Conservation (phyloP, 2,329 filamentous ascomycete species). For the Thelonectria rubi region DNA sequence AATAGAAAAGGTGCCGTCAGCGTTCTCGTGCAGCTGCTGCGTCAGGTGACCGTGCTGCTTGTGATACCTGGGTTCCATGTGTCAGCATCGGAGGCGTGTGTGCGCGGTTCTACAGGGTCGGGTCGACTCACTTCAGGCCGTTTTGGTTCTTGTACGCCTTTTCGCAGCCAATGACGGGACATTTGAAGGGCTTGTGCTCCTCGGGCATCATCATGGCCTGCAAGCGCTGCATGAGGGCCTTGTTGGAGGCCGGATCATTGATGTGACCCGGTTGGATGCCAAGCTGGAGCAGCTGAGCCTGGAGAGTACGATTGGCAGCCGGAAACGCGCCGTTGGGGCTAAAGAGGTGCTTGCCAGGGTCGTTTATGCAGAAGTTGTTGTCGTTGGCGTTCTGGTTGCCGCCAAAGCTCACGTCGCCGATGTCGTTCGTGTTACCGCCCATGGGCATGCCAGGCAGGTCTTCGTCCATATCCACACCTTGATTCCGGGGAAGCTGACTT, state of each 20-base stretch:
- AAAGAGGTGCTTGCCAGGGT: slow-evolving; percentile 92
- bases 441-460: slow-evolving; percentile 71
- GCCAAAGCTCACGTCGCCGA: slow-evolving; percentile 66
- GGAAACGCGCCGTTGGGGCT: slow-evolving; percentile 81
- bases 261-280: slow-evolving; percentile 81
- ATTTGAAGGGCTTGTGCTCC: slow-evolving; percentile 97
- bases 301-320: slow-evolving; percentile 69
- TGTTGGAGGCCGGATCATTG: slow-evolving; percentile 77
- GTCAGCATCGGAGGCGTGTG: slow-evolving; percentile 23
- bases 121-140: slow-evolving; percentile 80
- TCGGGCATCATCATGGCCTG: slow-evolving; percentile 76
- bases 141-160: slow-evolving; percentile 99
- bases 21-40: slow-evolving; percentile 95
- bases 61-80: slow-evolving; percentile 64
- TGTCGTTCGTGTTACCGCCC: slow-evolving; percentile 64
- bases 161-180: slow-evolving; percentile 96
- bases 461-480: slow-evolving; percentile 75
- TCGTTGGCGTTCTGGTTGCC: slow-evolving; percentile 49
- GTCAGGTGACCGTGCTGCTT: slow-evolving; percentile 93
- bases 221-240: slow-evolving; percentile 64
- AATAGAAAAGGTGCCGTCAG: slow-evolving; percentile 96
- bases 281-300: slow-evolving; percentile 75
- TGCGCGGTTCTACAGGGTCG: not conserved
- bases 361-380: slow-evolving; percentile 77
- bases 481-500: slow-evolving; percentile 69